Base-by-base conservation (phyloP, 2,329 filamentous ascomycete genomes). In the Fusarium sp. region DNA sequence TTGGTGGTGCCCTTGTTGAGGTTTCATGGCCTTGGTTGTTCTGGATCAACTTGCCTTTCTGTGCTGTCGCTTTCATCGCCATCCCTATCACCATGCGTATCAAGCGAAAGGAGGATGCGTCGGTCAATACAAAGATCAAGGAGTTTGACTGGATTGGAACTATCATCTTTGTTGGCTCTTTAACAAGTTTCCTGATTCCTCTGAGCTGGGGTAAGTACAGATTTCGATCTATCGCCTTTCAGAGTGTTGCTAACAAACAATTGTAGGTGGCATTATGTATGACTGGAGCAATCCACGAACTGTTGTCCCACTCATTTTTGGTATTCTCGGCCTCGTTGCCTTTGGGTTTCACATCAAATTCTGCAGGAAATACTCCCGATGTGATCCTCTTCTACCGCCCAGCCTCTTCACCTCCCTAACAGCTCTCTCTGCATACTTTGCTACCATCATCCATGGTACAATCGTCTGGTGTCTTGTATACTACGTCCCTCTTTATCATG, bases 101-200 rank as follows among this genome's bases (percentile, higher is more conserved):
- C 12, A 55, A 65, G 11, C 53, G 67, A 49, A 70, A 65, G 40
- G 56, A 53, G 7, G 55, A 55, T 28, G 36, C 45, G 10, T 46
- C 65, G 1, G 52, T 59, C 3, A 55, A 59, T 10, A 50, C 36
- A 7, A 72, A 69, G 34, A 30, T 72, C 26, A 65, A 61, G 15
- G 61, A 72, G 44, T 84, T 91, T 42, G 89, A 92, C 73, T 91
- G 86, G 83, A 62, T 88, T 32, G 90, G 90, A 6, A 83, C 84
- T 4, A 67, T 84, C 3, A 71, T 92, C 4, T 91, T 92, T 71
- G 80, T 90, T 19, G 83, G 79, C 14, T 85, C 85, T 15, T 81
- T 83, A 14, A 87, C 87, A 0, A 83, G 83, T 20, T 62, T 71
- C 43, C 32, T 72, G 30, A 68, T 72, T 15, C 67, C 69, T 24